Evolutionary conservation across 495 filamentous ascomycete genomes (phyloP).

Genomic region (Neurospora terricola): DNA sequence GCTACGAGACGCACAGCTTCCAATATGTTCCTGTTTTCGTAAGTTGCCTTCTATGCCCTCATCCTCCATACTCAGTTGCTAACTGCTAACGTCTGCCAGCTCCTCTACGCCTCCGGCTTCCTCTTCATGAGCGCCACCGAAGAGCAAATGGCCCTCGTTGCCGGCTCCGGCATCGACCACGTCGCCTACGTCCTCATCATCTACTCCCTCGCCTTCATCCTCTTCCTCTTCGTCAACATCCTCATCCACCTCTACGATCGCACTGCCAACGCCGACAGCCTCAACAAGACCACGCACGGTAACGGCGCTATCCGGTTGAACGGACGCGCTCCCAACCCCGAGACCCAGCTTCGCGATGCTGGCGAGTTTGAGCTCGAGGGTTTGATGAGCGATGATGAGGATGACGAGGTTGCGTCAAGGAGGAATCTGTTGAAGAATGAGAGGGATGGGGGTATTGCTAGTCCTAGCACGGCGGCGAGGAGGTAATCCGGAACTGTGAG

Average conservation of each 20-base stretch:
- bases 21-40: slow-evolving; percentile 89
- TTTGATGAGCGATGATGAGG: slow-evolving; percentile 77
- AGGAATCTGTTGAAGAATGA: slow-evolving; percentile 28
- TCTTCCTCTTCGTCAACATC: slow-evolving; percentile 83
- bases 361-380: slow-evolving; percentile 89
- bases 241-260: slow-evolving; percentile 76
- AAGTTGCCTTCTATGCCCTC: slow-evolving; percentile 34
- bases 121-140: slow-evolving; percentile 97
- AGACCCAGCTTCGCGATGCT: slow-evolving; percentile 54
- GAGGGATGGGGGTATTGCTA: slow-evolving; percentile 19
- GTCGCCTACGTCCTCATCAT: slow-evolving; percentile 87
- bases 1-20: slow-evolving; percentile 65
- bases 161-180: slow-evolving; percentile 64
- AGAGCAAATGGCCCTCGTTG: slow-evolving; percentile 79
- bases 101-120: slow-evolving; percentile 89
- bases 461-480: slow-evolving; percentile 30
- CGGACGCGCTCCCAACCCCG: slow-evolving; percentile 42
- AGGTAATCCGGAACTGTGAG: background rate
- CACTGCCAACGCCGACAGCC: slow-evolving; percentile 19
- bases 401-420: slow-evolving; percentile 33
- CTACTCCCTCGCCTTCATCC: slow-evolving; percentile 78
- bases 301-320: slow-evolving; percentile 34
- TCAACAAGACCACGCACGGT: slow-evolving; percentile 5
- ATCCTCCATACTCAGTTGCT: background rate
- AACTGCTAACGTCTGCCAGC: slow-evolving; percentile 33